Base-by-base conservation (phyloP, 139 green algal species). In the Volvox africanus region DNA sequence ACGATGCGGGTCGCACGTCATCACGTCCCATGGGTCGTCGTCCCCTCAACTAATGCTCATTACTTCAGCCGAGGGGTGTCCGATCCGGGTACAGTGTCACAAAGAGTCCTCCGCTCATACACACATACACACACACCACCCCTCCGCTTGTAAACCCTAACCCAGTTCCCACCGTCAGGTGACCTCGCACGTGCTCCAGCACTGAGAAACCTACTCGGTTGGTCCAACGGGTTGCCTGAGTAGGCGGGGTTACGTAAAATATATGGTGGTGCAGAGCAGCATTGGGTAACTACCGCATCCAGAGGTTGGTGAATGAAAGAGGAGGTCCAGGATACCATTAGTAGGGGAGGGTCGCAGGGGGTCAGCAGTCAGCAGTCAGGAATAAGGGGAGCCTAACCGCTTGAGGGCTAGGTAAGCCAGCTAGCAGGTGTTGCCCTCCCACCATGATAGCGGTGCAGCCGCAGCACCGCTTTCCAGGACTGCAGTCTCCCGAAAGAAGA, bases 221-320 rank as follows among this genome's bases (percentile, higher is more conserved):
- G 69, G 85, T 89, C 85, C 85, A 89, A 13, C 85, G 69, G 3
- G 85, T 89, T n/a, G 71, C 85, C 85, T 89, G 36, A 13, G 24
- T 36, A 28, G 44, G 44, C 19, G 1, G 36, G 21, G 33, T 13
- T n/a, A 1, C 21, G 11, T 73, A 73, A 24, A 28, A 28, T 69
- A 69, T 19, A 17, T 17, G 62, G 62, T 69, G 19, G 19, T 69
- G 62, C 19, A 69, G 17, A 19, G 62, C 62, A 69, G 17, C 17
- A 69, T 19, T 17, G 62, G 62, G 17, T 17, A 69, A 69, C 62
- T 26, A 19, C 17, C 62, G 13, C 14, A 62, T 35, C 11, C 18
- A 33, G 1, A 61, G 61, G 9, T 55, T 61, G 61, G 18, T 12
- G 14, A n/a, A 19, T 50, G 62, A 24, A 24, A 36, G 17, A 35